phyloP scores from a whole-genome alignment of 2,329 filamentous ascomycete species.

The Fusarium sp. region DNA sequence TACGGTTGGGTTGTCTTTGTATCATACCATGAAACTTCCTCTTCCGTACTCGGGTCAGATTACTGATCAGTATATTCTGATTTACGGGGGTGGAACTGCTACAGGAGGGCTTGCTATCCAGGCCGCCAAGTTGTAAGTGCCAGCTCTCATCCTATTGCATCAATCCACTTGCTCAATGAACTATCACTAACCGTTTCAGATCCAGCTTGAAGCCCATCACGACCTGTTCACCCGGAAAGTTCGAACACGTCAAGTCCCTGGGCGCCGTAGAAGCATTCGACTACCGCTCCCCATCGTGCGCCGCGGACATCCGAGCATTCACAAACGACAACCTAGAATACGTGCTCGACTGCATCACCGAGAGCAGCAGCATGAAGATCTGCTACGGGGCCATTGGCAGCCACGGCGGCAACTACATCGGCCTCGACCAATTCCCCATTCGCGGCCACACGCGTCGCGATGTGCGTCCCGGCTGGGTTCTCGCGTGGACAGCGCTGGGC shows the following conservation, averaged over 20 bases:
- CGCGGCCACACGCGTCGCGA: conserved; percentile 44
- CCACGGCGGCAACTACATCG: conserved; percentile 30
- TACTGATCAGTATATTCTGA: background rate
- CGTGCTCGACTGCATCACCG: conserved; percentile 5
- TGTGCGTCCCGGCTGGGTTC: conserved; percentile 41
- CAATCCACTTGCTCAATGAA: background rate
- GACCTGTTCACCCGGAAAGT: conserved; percentile 15
- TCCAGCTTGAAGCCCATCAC: conserved; percentile 4
- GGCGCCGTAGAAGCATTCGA: conserved; percentile 9
- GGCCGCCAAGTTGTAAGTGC: conserved; percentile 6
- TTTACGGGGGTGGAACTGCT: conserved; percentile 13
- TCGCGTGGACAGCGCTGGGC: conserved; percentile 34
- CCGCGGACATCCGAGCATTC: conserved; percentile 10
- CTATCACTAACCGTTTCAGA: background rate
- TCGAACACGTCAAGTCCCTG: conserved; percentile 10
- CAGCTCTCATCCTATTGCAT: too few relatives aligned
- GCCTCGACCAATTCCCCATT: conserved; percentile 40
- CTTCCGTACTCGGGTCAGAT: background rate
- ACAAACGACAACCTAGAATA: background rate
- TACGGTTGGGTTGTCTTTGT: background rate
- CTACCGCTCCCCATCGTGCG: conserved; percentile 9
- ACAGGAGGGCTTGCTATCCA: conserved; percentile 6
- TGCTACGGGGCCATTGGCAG: conserved; percentile 6
- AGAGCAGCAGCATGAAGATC: conserved; percentile 13
- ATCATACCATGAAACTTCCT: conserved; percentile 10